Conservation (phyloP, 2,329 filamentous ascomycete species). For the Talaromyces pinophilus region DNA sequence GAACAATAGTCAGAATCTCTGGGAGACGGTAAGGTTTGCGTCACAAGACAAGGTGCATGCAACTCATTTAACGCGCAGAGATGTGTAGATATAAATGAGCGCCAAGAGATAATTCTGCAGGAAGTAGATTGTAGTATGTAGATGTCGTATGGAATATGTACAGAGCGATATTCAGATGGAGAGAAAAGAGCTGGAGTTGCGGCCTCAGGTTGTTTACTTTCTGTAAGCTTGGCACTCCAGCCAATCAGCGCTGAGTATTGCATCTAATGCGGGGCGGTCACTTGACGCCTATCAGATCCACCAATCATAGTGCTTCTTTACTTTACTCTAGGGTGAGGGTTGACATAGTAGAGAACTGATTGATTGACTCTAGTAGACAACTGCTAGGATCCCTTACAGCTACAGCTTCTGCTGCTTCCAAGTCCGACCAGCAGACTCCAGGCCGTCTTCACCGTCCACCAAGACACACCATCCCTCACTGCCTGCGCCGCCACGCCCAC, state of each 20-base stretch:
- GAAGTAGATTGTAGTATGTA: background rate
- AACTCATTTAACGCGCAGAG: background rate
- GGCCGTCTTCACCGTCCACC: constrained; percentile 70
- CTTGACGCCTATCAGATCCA: background rate
- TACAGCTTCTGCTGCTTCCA: constrained; percentile 48
- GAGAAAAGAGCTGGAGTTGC: background rate
- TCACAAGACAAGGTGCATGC: constrained; percentile 3
- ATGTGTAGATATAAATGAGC: background rate
- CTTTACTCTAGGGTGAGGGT: too few species aligned
- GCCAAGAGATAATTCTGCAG: background rate
- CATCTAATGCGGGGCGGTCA: constrained; percentile 1
- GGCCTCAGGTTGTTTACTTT: constrained; percentile 13
- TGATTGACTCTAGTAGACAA: background rate
- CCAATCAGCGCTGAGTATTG: background rate
- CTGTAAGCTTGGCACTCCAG: background rate
- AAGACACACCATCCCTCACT: constrained; percentile 83
- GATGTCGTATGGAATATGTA: background rate
- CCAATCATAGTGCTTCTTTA: background rate
- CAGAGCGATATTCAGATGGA: background rate
- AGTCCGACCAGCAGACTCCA: constrained; percentile 59
- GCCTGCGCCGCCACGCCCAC: constrained; percentile 65
- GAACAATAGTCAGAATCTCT: background rate
- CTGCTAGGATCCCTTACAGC: background rate
- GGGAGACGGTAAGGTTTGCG: background rate
- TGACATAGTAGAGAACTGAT: background rate